phyloP scores from a whole-genome alignment of 768 basidiomycete species.

The Psilocybe tampanensis region DNA sequence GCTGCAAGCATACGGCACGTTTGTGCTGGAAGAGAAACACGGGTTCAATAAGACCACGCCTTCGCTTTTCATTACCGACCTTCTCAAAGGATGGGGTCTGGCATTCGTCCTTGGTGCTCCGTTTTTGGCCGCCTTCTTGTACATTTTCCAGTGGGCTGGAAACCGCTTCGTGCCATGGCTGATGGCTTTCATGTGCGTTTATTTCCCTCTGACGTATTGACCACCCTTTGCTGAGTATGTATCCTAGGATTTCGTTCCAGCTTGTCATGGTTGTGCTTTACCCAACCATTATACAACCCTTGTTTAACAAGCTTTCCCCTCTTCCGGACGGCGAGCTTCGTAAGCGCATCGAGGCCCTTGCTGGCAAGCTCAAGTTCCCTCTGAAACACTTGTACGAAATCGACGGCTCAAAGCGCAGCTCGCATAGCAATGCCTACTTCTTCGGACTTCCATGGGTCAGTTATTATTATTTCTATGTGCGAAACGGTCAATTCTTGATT shows the following conservation, averaged over 20 bases:
- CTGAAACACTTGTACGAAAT: slow-evolving; percentile 95
- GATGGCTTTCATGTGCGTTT: slow-evolving; percentile 85
- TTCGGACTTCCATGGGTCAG: slow-evolving; percentile 93
- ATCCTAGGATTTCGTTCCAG: slow-evolving; percentile 74
- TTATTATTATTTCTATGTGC: slow-evolving; percentile 1
- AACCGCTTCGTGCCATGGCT: slow-evolving; percentile 91
- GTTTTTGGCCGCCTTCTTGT: slow-evolving; percentile 85
- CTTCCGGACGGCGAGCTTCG: slow-evolving; percentile 79
- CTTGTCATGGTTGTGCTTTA: slow-evolving; percentile 81
- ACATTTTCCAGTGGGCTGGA: slow-evolving; percentile 92
- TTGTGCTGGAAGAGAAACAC: slow-evolving; percentile 92
- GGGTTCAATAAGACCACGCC: slow-evolving; percentile 97
- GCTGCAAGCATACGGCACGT: slow-evolving; percentile 82
- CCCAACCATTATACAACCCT: slow-evolving; percentile 87
- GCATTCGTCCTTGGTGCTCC: slow-evolving; percentile 78
- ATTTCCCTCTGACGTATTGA: background rate
- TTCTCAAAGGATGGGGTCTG: slow-evolving; percentile 78
- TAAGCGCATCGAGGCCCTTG: slow-evolving; percentile 74
- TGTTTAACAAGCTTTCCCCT: slow-evolving; percentile 97
- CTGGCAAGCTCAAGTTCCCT: slow-evolving; percentile 86
- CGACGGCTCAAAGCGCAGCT: slow-evolving; percentile 93
- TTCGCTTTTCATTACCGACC: slow-evolving; percentile 72
- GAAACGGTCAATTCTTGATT: background rate
- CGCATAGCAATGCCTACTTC: slow-evolving; percentile 98
- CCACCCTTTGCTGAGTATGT: background rate